These are phyloP conservation scores for Euphorbia celastroides DNA, from an alignment of 441 rosid species.

Conservation along the genomic window DNA sequence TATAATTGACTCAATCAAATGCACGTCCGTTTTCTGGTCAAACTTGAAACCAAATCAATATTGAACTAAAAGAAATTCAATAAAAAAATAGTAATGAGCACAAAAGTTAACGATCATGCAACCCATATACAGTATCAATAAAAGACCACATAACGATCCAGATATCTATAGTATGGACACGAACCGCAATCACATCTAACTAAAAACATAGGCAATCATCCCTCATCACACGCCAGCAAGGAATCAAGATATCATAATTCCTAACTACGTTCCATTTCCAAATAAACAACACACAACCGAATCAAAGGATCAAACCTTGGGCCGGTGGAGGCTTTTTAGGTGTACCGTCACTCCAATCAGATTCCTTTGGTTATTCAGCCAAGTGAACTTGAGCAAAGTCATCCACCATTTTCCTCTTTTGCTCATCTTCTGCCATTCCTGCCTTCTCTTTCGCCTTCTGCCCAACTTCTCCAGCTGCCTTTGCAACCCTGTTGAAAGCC, in stretches of 20 bases:
- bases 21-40: no score
- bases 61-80: not conserved
- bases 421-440: conserved; percentile 60
- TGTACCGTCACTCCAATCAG: conserved; percentile 28
- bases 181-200: conserved; percentile 14
- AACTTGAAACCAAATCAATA: not conserved
- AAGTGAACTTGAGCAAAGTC: conserved; percentile 52
- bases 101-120: not conserved
- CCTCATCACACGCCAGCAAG: conserved; percentile 18
- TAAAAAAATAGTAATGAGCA: not conserved
- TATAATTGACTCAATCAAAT: no score
- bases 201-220: conserved; percentile 3
- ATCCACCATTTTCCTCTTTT: conserved; percentile 48
- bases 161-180: conserved; percentile 8
- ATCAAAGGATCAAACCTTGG: conserved; percentile 55
- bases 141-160: not conserved
- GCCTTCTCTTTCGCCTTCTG: conserved; percentile 73
- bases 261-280: not conserved
- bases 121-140: not conserved
- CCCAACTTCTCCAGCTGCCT: conserved; percentile 76
- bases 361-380: conserved; percentile 50
- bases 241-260: conserved; percentile 13
- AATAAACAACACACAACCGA: conserved; percentile 14
- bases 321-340: conserved; percentile 50
- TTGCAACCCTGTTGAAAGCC: conserved; percentile 61